A percentile compares a stretch with the other conserved stretches of the same genome.
Evolutionary conservation across 306 rosid species (phyloP).

Genomic region (Vigna hirtella): DNA sequence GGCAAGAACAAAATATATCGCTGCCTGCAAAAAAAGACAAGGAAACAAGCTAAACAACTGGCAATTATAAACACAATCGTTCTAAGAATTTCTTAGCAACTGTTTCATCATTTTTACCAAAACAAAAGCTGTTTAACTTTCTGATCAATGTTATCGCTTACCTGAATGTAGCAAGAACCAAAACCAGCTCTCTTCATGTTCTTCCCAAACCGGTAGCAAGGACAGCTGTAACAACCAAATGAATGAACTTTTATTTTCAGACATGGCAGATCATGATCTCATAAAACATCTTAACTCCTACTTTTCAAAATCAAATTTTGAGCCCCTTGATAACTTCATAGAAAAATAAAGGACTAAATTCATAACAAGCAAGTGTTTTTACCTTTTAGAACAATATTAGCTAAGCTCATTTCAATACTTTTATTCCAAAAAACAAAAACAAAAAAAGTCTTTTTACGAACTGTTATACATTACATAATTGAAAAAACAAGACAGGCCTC

Average conservation of each 20-base stretch:
- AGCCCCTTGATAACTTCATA: background rate
- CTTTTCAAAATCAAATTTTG: background rate
- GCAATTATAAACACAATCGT: background rate
- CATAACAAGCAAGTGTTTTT: background rate
- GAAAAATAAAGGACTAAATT: background rate
- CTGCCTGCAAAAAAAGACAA: constrained; percentile 61
- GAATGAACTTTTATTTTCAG: background rate
- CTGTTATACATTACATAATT: background rate
- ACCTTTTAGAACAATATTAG: background rate
- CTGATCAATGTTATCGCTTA: constrained; percentile 18
- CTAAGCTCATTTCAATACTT: background rate
- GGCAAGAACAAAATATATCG: constrained; percentile 58
- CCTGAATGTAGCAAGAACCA: constrained; percentile 77
- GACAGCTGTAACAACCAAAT: constrained; percentile 70
- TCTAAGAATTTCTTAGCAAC: background rate
- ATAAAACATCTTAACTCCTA: background rate
- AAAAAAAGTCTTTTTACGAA: background rate
- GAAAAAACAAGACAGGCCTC: background rate
- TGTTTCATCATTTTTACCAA: background rate
- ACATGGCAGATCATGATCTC: background rate
- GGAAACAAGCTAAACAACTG: background rate
- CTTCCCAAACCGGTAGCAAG: constrained; percentile 89
- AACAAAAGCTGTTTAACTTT: background rate
- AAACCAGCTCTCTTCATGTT: constrained; percentile 93
- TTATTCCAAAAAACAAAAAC: background rate